Base-by-base conservation (phyloP, 140 eudicot genomes). In the Ambrosia hybrid region DNA sequence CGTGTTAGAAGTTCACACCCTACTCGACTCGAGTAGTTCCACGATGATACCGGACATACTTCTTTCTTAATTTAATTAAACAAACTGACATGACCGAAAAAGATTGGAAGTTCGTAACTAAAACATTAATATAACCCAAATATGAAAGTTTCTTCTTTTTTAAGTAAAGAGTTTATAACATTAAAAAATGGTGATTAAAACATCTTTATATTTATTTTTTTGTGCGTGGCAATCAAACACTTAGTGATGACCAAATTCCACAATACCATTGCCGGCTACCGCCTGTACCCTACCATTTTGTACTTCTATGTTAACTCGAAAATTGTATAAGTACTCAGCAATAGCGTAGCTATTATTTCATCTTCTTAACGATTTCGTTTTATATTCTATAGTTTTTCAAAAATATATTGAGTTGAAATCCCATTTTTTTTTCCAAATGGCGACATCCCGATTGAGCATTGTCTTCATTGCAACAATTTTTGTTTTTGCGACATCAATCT, bases 381-480 rank as follows among this genome's bases (percentile, higher is more conserved):
- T 15, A 56, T 56, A 15, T 56, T 21, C 8, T 68, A 8, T 26
- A 3, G 9, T 4, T 52, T 52, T 51, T 38, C 0, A 68, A 68
- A 30, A 7, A 68, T 4, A 33, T 30, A 51, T 6, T 15, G 45
- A 46, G 2, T 46, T 6, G 52, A 46, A 46, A 46, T 46, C 52
- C 12, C 11, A 12, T 36, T 4, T 2, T 5, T 70, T 14, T 37
- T n/a, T 60, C 6, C 11, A 68, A 63, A 38, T 76, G 76, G 64
- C 75, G 41, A 38, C 79, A 12, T 33, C 46, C 30, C 65, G 37
- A 8, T 34, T 26, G 43, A 71, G 43, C 48, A 58, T 77, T 48
- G 43, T 78, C 39, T 71, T 70, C n/a, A n/a, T n/a, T 39, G 74
- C 82, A 46, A 56, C 74, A 45, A 11, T 74, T 65, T 73, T 80